Evolutionary conservation across 768 basidiomycete genomes (phyloP).

Genomic region (Trametes gibbosa): DNA sequence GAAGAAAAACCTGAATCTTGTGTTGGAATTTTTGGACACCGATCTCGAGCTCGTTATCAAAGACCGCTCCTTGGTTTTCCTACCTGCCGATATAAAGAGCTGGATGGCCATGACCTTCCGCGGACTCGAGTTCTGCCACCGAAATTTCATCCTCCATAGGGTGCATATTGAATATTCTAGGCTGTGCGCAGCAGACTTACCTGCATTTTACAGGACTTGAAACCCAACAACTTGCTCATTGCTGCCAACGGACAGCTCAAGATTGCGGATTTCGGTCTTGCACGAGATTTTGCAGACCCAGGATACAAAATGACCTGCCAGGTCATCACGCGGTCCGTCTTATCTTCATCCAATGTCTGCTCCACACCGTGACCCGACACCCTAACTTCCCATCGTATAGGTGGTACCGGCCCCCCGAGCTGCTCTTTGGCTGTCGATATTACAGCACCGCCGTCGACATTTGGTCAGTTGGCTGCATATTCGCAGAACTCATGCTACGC

Average conservation of each 20-base stretch:
- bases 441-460: conserved; percentile 92
- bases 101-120: conserved; percentile 99
- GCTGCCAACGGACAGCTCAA: conserved; percentile 89
- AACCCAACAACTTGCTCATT: conserved; percentile 97
- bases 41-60: conserved; percentile 98
- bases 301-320: conserved; percentile 97
- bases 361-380: conserved; percentile 2
- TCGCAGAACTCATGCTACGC: conserved; percentile 94
- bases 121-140: conserved; percentile 97
- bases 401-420: conserved; percentile 98
- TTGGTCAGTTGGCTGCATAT: conserved; percentile 98
- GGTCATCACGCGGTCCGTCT: conserved; percentile 89
- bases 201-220: conserved; percentile 69
- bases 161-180: conserved; percentile 41
- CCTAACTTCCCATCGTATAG: conserved; percentile 44
- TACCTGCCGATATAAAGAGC: conserved; percentile 94
- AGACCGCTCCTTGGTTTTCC: conserved; percentile 87
- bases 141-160: conserved; percentile 91
- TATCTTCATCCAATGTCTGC: neutral
- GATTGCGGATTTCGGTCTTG: conserved; percentile 98
- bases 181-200: neutral
- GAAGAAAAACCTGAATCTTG: conserved; percentile 94
- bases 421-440: conserved; percentile 86
- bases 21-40: conserved; percentile 93
- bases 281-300: conserved; percentile 93